phyloP scores from a whole-genome alignment of 495 filamentous ascomycete genomes.

The Emericellopsis terricola region DNA sequence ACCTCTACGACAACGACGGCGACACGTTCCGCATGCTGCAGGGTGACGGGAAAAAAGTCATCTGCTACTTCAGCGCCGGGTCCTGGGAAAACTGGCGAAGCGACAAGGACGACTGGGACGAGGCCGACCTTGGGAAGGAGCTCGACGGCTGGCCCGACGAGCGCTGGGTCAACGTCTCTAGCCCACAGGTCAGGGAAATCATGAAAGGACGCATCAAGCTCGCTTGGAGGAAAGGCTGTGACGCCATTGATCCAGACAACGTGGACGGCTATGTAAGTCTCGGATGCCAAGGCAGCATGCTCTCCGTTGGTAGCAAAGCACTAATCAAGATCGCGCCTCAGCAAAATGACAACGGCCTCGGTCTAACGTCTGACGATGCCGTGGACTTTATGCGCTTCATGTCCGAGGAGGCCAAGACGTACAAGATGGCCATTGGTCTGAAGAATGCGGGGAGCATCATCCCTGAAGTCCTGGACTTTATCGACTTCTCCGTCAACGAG shows the following conservation, averaged over 20 bases:
- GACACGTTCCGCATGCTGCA: conserved; percentile 10
- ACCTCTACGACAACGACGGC: conserved; percentile 12
- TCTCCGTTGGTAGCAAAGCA: too few relatives aligned
- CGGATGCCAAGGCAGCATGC: too few relatives aligned
- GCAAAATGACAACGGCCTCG: conserved; percentile 35
- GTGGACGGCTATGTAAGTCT: conserved; percentile 37
- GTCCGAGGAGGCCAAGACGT: conserved; percentile 28
- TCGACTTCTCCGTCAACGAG: conserved; percentile 58
- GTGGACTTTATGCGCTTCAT: conserved; percentile 42
- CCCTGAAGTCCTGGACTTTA: conserved; percentile 29
- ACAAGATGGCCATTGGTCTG: conserved; percentile 36
- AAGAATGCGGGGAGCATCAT: conserved; percentile 51
- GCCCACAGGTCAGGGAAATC: conserved; percentile 36
- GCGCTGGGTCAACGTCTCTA: conserved; percentile 44
- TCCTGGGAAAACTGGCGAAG: conserved; percentile 32
- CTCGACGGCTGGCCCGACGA: conserved; percentile 48
- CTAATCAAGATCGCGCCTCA: too few relatives aligned
- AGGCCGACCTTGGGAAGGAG: conserved; percentile 29
- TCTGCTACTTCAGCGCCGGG: conserved; percentile 31
- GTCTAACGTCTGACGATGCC: conserved; percentile 33
- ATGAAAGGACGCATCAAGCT: conserved; percentile 37
- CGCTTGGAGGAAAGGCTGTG: conserved; percentile 42
- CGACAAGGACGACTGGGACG: conserved; percentile 33
- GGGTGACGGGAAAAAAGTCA: conserved; percentile 21
- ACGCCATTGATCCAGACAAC: conserved; percentile 58